Conservation (phyloP, 1,284 basidiomycete genomes). For the Puccinia polysora region DNA sequence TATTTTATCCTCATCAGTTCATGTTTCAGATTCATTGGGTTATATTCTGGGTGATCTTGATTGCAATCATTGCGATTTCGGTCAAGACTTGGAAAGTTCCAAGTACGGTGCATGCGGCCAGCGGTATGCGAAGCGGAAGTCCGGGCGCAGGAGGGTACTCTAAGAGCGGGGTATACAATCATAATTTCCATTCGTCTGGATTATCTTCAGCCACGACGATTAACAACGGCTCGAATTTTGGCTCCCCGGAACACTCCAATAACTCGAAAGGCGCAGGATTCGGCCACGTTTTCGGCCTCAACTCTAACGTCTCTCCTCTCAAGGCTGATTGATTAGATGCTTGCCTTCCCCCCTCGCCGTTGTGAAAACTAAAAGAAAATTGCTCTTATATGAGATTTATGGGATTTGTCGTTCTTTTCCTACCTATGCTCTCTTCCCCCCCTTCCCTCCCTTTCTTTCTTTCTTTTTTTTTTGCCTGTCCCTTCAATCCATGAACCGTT, state of each 20-base stretch:
- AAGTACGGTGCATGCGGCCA: background rate
- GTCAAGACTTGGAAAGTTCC: background rate
- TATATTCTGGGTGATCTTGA: background rate
- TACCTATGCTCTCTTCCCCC: too few relatives aligned
- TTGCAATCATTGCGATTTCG: background rate
- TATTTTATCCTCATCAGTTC: background rate
- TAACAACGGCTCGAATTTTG: too few relatives aligned
- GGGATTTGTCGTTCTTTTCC: too few relatives aligned
- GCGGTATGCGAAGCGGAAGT: background rate
- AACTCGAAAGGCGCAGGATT: background rate
- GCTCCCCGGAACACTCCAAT: background rate
- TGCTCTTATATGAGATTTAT: too few relatives aligned
- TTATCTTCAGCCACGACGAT: background rate
- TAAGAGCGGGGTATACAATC: background rate
- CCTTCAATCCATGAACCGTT: too few relatives aligned
- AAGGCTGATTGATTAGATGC: constrained; percentile 24
- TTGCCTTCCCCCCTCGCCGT: too few relatives aligned
- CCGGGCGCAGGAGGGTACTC: background rate
- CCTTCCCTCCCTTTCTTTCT: too few relatives aligned
- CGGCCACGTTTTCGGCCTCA: constrained; percentile 6
- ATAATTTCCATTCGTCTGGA: background rate
- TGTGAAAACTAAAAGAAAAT: too few relatives aligned
- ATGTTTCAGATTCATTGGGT: background rate
- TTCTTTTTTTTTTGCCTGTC: too few relatives aligned
- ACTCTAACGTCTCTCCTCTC: constrained; percentile 17